Percentiles rank a stretch among this genome's conserved stretches.
Conservation (phyloP, 305 asterid genomes). For the Ajuga reptans region DNA sequence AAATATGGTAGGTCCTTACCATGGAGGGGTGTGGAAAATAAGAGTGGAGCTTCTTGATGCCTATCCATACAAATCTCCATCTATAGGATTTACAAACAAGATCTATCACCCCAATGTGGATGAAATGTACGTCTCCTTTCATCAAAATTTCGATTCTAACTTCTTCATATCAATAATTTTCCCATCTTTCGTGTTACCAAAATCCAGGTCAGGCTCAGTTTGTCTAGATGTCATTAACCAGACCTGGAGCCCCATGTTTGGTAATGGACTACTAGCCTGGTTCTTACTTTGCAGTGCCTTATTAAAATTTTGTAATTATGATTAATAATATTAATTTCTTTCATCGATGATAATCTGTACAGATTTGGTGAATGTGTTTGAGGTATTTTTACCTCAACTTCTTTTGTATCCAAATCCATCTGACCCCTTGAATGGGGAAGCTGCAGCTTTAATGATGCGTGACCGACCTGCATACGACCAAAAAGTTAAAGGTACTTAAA, state of each 20-base stretch:
- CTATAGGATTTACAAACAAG: constrained; percentile 82
- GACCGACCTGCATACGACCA: constrained; percentile 66
- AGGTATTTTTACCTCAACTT: constrained; percentile 86
- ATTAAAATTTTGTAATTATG: too few relatives aligned
- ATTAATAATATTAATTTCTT: background rate
- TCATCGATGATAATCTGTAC: constrained; percentile 7
- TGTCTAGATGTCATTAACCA: constrained; percentile 90
- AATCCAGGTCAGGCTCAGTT: constrained; percentile 85
- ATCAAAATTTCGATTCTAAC: background rate
- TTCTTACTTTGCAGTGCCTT: background rate
- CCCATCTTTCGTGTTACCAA: constrained; percentile 5
- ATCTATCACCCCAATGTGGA: constrained; percentile 96
- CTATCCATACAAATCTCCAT: constrained; percentile 91
- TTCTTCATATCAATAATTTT: background rate
- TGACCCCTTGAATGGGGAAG: constrained; percentile 89
- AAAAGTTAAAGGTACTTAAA: constrained; percentile 65
- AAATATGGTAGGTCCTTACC: constrained; percentile 66
- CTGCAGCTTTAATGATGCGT: constrained; percentile 86
- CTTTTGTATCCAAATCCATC: constrained; percentile 88
- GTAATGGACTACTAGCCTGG: constrained; percentile 34
- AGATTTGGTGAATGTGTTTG: constrained; percentile 90
- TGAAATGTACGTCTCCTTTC: constrained; percentile 52
- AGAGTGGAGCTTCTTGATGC: constrained; percentile 94
- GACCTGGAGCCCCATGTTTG: constrained; percentile 98
- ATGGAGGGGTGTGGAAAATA: constrained; percentile 86